Conservation (phyloP, 2,329 filamentous ascomycete species). For the Fusarium abutilonis region DNA sequence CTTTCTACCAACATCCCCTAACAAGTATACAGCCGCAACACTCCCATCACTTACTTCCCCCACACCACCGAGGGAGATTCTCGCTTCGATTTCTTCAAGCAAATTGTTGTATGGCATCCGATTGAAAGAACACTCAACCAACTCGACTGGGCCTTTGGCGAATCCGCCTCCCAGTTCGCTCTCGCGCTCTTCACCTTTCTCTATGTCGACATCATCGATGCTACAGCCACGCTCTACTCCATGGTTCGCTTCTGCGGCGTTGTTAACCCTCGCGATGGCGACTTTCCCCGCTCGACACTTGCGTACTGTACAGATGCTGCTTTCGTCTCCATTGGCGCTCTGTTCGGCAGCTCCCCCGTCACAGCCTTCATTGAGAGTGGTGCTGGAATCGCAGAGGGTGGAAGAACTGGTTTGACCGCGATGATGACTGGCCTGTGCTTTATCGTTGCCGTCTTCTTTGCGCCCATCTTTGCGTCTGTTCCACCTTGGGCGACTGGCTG, state of each 20-base stretch:
- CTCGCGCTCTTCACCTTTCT: conserved; percentile 80
- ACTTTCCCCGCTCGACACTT: conserved; percentile 85
- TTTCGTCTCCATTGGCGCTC: conserved; percentile 74
- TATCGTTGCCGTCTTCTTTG: conserved; percentile 77
- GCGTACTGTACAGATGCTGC: conserved; percentile 79
- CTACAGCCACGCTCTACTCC: conserved; percentile 81
- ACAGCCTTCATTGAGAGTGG: conserved; percentile 81
- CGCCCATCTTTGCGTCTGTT: conserved; percentile 79
- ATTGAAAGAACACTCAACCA: conserved; percentile 70
- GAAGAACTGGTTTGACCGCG: conserved; percentile 76
- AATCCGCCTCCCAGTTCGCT: conserved; percentile 69
- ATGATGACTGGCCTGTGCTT: conserved; percentile 76
- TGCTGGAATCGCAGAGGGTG: conserved; percentile 79
- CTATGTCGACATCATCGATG: conserved; percentile 82
- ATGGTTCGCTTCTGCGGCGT: conserved; percentile 80
- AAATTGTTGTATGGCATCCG: conserved; percentile 76
- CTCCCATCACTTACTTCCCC: conserved; percentile 78
- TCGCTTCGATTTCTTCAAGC: conserved; percentile 76
- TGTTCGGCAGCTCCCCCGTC: conserved; percentile 76
- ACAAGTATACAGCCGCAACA: conserved; percentile 62
- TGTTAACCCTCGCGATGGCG: conserved; percentile 72
- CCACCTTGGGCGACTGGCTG: conserved; percentile 82
- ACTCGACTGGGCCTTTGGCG: conserved; percentile 71
- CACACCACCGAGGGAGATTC: conserved; percentile 70
- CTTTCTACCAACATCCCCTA: conserved; percentile 46